A percentile compares a stretch with the other conserved stretches of the same genome.
These are phyloP conservation scores for Leccinum subgranulosum DNA, from an alignment of 768 basidiomycete genomes.

Conservation along the genomic window DNA sequence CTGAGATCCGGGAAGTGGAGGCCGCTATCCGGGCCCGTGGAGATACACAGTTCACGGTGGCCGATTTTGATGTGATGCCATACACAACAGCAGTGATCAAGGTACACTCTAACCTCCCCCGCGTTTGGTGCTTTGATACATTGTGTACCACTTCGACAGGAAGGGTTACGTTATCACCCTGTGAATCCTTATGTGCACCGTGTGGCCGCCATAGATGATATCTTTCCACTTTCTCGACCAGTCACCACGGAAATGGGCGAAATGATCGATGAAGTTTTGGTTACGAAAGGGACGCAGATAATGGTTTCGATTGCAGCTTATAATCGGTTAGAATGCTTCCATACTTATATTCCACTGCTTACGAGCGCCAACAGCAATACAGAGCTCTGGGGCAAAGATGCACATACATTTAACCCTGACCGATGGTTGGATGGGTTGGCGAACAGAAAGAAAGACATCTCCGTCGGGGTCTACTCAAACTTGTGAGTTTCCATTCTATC, in stretches of 20 bases:
- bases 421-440: slow-evolving; percentile 23
- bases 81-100: slow-evolving; percentile 40
- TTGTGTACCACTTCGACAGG: slow-evolving; percentile 28
- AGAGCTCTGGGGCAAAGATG: slow-evolving; percentile 33
- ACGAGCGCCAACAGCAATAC: slow-evolving; percentile 15
- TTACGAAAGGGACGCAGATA: slow-evolving; percentile 45
- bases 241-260: slow-evolving; percentile 45
- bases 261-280: slow-evolving; percentile 38
- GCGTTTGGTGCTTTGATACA: slow-evolving; percentile 14
- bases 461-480: slow-evolving; percentile 29
- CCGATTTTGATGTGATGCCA: slow-evolving; percentile 54
- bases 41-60: slow-evolving; percentile 10
- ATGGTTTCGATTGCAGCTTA: slow-evolving; percentile 53
- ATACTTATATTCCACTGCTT: neutral
- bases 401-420: slow-evolving; percentile 31
- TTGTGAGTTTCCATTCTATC: slow-evolving; percentile 15
- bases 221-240: slow-evolving; percentile 56
- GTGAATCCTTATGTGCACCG: slow-evolving; percentile 50
- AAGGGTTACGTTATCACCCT: slow-evolving; percentile 46
- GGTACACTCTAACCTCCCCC: slow-evolving; percentile 12
- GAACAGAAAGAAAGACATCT: slow-evolving; percentile 14
- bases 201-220: slow-evolving; percentile 47
- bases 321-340: slow-evolving; percentile 39
- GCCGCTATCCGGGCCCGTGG: slow-evolving; percentile 9
- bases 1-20: slow-evolving; percentile 12